Base-by-base conservation (phyloP, 1,284 basidiomycete genomes). In the Cryptococcus sp. region DNA sequence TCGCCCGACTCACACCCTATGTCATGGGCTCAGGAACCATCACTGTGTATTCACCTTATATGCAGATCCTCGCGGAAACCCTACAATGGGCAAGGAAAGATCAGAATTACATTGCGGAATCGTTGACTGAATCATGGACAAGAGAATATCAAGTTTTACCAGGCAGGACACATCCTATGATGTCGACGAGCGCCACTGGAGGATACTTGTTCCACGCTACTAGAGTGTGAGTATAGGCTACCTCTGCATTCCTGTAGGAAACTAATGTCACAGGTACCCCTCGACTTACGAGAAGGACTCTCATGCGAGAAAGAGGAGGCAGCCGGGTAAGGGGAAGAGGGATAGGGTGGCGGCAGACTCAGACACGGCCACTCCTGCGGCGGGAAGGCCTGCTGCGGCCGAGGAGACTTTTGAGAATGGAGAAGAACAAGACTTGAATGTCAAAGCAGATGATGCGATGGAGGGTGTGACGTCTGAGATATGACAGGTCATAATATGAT, bases 121-220 rank as follows among this genome's bases (percentile, higher is more conserved):
- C 83, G 23, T 79, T 98, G 13, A 88, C 88, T 2, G 95, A 98
- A 78, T 83, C 86, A 8, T 98, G 90, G 88, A 76, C 92, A 49
- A 83, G 96, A 50, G 83, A 84, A 61, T 98, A 98, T 78, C 95
- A 98, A 74, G 88, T 94, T 8, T 80, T 99, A 15, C 95, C 95
- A 31, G 95, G 95, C 13, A 83, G 96, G 36, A 96, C 91, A 44
- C 96, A 99, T 78, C 96, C 96, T 0, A 86, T 85, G 64, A 98
- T 99, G 96, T 87, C 82, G 57, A 90, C 87, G 49, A 88, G 89
- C 14, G 90, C 89, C 1, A 87, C 88, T 3, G 93, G 90, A 4
- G 95, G 96, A 0, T 97, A 86, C 76, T 78, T 98, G 33, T 80
- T 98, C 48, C 86, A 89, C 70, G 84, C 87, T 5, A 86, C 86